phyloP scores from a whole-genome alignment of 805 yeast genomes.

The Ogataea philodendri region DNA sequence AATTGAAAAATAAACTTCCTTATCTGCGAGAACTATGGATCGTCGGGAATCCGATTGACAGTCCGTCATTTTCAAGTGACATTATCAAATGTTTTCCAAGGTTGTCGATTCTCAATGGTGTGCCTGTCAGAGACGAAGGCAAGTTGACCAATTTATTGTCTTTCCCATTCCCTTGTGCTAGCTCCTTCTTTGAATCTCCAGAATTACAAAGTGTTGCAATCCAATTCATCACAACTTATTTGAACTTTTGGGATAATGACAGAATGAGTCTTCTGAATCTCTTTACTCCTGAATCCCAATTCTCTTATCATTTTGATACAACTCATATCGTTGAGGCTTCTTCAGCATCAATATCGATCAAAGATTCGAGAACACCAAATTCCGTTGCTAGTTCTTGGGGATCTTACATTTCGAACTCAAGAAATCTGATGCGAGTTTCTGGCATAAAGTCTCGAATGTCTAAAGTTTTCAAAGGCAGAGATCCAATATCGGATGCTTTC shows the following conservation, averaged over 20 bases:
- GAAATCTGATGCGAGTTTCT: conserved; percentile 69
- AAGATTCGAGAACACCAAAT: conserved; percentile 7
- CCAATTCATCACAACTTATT: conserved; percentile 72
- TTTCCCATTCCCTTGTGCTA: conserved; percentile 55
- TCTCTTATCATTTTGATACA: conserved; percentile 76
- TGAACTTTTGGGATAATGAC: conserved; percentile 79
- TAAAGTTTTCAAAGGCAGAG: conserved; percentile 67
- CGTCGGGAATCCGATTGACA: conserved; percentile 70
- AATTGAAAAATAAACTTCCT: conserved; percentile 75
- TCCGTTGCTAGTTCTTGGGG: conserved; percentile 46
- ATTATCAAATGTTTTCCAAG: conserved; percentile 76
- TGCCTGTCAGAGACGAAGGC: conserved; percentile 69
- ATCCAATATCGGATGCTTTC: conserved; percentile 60
- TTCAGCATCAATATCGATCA: neutral
- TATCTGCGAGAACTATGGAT: conserved; percentile 74
- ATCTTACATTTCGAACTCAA: conserved; percentile 66
- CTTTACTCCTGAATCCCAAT: conserved; percentile 81
- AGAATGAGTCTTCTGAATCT: conserved; percentile 66
- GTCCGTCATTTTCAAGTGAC: conserved; percentile 50
- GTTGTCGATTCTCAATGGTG: conserved; percentile 74
- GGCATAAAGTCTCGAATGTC: conserved; percentile 52
- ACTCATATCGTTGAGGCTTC: conserved; percentile 40
- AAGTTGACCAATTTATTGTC: conserved; percentile 50
- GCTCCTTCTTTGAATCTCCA: conserved; percentile 77
- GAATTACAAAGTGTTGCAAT: conserved; percentile 70